Percentiles rank a stretch among this genome's conserved stretches.
Conservation (phyloP, 176 grass and related monocot genomes). For the Hsuehochloa calcarea region DNA sequence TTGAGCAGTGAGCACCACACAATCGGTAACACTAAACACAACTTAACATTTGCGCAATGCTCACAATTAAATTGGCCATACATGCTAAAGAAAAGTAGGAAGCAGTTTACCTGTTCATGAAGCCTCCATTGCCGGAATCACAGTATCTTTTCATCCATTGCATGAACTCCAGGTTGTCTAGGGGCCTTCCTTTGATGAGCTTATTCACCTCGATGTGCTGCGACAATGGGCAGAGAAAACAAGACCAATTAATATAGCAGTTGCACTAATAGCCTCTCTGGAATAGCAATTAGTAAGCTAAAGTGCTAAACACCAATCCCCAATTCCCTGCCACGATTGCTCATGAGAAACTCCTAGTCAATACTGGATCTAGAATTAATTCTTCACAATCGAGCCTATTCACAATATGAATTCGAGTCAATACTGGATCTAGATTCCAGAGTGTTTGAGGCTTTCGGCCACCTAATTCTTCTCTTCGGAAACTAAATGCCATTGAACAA, state of each 20-base stretch:
- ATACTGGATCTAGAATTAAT: not conserved
- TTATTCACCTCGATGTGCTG: conserved; percentile 97
- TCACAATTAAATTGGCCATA: not conserved
- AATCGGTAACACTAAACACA: not conserved
- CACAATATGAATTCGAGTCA: not conserved
- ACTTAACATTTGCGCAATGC: not conserved
- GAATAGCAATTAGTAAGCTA: not conserved
- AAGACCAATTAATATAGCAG: not conserved
- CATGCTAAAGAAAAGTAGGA: not conserved
- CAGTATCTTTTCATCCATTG: conserved; percentile 96
- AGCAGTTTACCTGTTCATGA: conserved; percentile 52
- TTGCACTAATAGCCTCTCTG: not conserved
- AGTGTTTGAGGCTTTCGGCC: not conserved
- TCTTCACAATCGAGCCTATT: not conserved
- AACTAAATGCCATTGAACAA: not conserved
- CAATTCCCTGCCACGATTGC: not conserved
- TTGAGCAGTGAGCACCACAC: not conserved
- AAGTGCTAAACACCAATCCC: not conserved
- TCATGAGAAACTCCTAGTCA: not conserved
- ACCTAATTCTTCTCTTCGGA: not conserved
- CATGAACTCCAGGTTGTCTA: conserved; percentile 98
- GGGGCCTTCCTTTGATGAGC: conserved; percentile 77
- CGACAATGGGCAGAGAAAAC: not conserved
- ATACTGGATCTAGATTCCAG: not conserved
- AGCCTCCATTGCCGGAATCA: conserved; percentile 65